Base-by-base conservation (phyloP, 2,329 filamentous ascomycete species). In the Penicillium fuscoglaucum region DNA sequence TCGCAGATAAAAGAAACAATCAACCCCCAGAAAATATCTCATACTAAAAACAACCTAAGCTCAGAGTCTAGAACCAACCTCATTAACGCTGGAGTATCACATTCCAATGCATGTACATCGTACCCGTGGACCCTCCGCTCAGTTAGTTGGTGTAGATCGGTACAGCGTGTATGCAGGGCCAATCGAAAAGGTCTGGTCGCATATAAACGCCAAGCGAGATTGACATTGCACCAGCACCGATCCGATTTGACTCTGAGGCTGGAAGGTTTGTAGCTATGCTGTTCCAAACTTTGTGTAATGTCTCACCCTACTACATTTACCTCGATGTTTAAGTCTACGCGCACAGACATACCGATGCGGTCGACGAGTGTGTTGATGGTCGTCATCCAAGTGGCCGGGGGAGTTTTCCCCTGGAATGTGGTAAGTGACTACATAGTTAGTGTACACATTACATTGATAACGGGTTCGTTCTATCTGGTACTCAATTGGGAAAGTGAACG, bases 71-170 rank as follows among this genome's bases (percentile, higher is more conserved):
- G 31, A 61, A 59, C 57, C 40, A 44, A 55, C 44, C 31, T 47
- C 35, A 55, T 49, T 10, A 29, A 33, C 47, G 12, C 26, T 29
- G 15, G 5, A 56, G 43, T 45, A 45, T 65, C 65, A 67, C 65
- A 67, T 67, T 66, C 65, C 65, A 65, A 64, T 66, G 63, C 62
- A 67, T 61, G 60, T 56, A 49, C 19, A 24, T 35, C 6, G 31
- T 35, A 48, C 3, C 26, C 26, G 26, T 26, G 26, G 26, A 26
- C 6, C 2, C 8, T 26, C 21, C 6, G 12, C 19, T n/a, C 31
- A 48, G 2, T 26, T 17, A 17, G 26, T 17, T 13, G 12, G 39
- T 48, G 31, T 26, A 48, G 31, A 35, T 48, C 19, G 3, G 29
- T 48, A 35, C n/a, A 35, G 29, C 19, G 19, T 35, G 46, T 35